Evolutionary conservation across 768 basidiomycete genomes (phyloP).

Genomic region (Butyriboletus loyo): DNA sequence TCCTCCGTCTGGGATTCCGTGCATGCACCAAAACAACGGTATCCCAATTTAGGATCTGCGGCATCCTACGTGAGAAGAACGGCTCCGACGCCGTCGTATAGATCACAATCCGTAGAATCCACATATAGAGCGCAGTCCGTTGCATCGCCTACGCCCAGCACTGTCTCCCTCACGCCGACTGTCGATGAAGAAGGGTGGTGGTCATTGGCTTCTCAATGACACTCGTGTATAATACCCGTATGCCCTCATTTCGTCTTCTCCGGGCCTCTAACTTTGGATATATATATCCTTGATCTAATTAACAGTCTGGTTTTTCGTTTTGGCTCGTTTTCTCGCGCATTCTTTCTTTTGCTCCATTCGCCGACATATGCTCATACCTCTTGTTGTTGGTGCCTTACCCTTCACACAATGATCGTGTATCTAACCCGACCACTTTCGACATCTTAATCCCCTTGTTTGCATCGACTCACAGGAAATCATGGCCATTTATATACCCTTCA

Average conservation of each 20-base stretch:
- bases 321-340: neutral
- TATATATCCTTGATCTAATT: constrained; percentile 27
- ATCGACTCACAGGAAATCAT: constrained; percentile 20
- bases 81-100: constrained; percentile 28
- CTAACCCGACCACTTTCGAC: neutral
- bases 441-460: constrained; percentile 14
- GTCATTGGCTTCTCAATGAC: constrained; percentile 35
- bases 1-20: constrained; percentile 75
- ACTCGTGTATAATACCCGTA: constrained; percentile 4
- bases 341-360: neutral
- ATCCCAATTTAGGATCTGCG: constrained; percentile 16
- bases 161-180: constrained; percentile 68
- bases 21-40: constrained; percentile 42
- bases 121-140: constrained; percentile 33
- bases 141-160: constrained; percentile 76
- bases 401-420: constrained; percentile 1
- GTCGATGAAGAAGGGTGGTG: constrained; percentile 79
- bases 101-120: constrained; percentile 49
- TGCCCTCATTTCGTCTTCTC: neutral
- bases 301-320: constrained; percentile 6
- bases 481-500: constrained; percentile 35
- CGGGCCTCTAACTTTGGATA: constrained; percentile 16
- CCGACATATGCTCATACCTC: constrained; percentile 14
- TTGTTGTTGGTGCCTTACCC: constrained; percentile 7
- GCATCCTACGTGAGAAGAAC: constrained; percentile 13